Evolutionary conservation across 768 basidiomycete species (phyloP), one percentile per base, ranked within the genome.

Genomic region (Hygrocybe coccinea): DNA sequence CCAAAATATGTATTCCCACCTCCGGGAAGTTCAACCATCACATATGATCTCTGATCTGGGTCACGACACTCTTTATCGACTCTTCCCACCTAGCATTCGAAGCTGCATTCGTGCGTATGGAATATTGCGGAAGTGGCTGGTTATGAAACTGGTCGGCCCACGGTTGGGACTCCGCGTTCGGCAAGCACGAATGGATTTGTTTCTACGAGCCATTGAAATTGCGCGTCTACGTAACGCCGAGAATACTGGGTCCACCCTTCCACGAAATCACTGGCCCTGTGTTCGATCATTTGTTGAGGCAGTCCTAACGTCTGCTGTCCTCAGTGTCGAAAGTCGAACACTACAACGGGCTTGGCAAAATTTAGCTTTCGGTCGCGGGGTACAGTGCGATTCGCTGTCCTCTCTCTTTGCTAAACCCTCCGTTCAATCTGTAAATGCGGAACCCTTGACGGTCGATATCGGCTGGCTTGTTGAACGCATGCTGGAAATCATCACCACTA

Each of bases 381-480:
- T 77, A 14, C 71, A 76, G 5, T 84, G 79, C 52, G 90, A 91
- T 56, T 80, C 83, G 8, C 72, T 91, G 8, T 60, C 70, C 1
- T 72, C 80, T 1, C 67, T 91, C 41, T 69, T 91, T 39, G 73
- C 76, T 15, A 76, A 77, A 50, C 82, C 82, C 1, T 71, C 64
- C 43, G 67, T 77, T 6, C 77, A 79, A 47, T 68, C 73, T 9
- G 69, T 76, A 15, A 64, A 71, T 11, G 75, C 78, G 29, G 79
- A 83, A 33, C 72, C 79, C 5, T 70, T 91, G 44, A 82, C 84
- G 3, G 79, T 87, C 14, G 91, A 92, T 64, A 80, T 90, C 60
- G 88, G 87, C 9, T 93, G 90, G 89, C 70, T 91, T 37, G 66
- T 93, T 55, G 91, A 93, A 66, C 80, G 89, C 43, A 80, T 92